Base-by-base conservation (phyloP, 1,284 basidiomycete genomes). In the Malassezia brasiliensis region DNA sequence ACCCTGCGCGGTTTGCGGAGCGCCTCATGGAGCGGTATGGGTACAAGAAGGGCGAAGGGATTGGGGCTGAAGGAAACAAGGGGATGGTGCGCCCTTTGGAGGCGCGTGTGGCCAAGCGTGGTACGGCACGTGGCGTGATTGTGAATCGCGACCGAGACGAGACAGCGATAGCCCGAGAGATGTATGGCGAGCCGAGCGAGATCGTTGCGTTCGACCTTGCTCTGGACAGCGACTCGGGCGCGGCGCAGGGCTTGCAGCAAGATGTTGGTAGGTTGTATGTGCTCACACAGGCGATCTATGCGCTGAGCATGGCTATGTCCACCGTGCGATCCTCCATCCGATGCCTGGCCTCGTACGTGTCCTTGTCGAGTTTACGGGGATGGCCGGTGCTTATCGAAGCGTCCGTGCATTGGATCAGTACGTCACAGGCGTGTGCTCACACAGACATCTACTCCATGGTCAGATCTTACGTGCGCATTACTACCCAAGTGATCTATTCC, bases 1-100 rank as follows among this genome's bases (percentile, higher is more conserved):
- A 32, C 25, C 28, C 42, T 11, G 15, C 25, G 17, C 44, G 46
- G 5, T 70, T 72, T 34, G 69, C 67, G 0, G 41, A 47, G 11
- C 63, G 69, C 3, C 54, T 72, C 11, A 68, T 73, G 69, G 39
- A 50, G 0, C 47, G 56, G 50, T 59, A 66, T 39, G 70, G 70
- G 28, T 64, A 67, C 55, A 49, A 53, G n/a, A 36, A 63, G 19
- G 69, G 70, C 9, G 52, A 60, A 47, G 70, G 68, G 9, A 46
- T 73, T 5, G 70, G 70, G n/a, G 60, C 67, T 0, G 62, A 63
- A 12, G 64, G 65, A 1, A 65, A 62, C 44, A 61, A 63, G 25
- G 70, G 69, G 8, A 68, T 71, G 15, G 2, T 53, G 3, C 37
- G 50, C 5, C 69, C 70, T 2, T 52, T 73, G 8, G 37, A 46